Evolutionary conservation across 176 grass and related monocot genomes (phyloP).

Genomic region (Aegilops bicornis): DNA sequence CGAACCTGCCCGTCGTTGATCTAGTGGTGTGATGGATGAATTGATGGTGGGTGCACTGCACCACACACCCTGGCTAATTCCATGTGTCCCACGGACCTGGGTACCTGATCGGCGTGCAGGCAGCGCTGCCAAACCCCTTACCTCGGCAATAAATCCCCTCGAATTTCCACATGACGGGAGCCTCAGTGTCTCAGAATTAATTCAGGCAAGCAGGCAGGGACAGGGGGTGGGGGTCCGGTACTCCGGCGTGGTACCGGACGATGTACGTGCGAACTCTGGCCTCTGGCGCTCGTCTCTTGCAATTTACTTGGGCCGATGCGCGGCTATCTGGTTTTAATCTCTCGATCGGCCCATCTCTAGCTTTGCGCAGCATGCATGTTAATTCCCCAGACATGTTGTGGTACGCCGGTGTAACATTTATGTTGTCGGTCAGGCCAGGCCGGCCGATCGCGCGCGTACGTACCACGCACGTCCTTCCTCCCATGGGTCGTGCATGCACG

Average conservation of each 20-base stretch:
- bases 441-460: not conserved
- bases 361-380: not conserved
- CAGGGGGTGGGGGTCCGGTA: not conserved
- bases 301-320: not conserved
- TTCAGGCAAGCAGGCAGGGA: not conserved
- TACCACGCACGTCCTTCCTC: not conserved
- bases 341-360: not conserved
- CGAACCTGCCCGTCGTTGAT: not conserved
- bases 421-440: constrained; percentile 28
- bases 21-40: not conserved
- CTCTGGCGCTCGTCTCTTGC: constrained; percentile 23
- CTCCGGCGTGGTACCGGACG: constrained; percentile 7
- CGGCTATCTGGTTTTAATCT: not conserved
- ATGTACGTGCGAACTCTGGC: not conserved
- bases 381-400: constrained; percentile 29
- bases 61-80: constrained; percentile 12
- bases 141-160: constrained; percentile 29
- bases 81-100: not conserved
- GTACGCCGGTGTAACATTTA: constrained; percentile 28
- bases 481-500: constrained; percentile 15
- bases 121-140: constrained; percentile 1
- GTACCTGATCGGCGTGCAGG: not conserved
- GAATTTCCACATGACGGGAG: constrained; percentile 30
- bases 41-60: not conserved
- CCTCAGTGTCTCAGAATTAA: constrained; percentile 14